Base-by-base conservation (phyloP, 2,329 filamentous ascomycete species). In the Rhinocladiella similis region DNA sequence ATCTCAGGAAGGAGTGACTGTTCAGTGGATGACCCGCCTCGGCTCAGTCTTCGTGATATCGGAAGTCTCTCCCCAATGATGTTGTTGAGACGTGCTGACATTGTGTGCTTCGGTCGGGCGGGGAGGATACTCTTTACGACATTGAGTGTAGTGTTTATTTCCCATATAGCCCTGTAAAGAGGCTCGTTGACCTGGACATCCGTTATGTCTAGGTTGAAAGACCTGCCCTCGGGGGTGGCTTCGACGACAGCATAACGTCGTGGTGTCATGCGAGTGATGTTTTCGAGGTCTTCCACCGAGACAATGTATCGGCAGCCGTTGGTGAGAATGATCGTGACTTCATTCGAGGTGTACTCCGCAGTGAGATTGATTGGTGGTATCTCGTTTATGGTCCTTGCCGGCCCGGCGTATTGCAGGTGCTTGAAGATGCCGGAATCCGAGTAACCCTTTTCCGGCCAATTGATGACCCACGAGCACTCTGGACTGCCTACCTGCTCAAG, bases 361-460 rank as follows among this genome's bases (percentile, higher is more conserved):
- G 63, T 49, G 43, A 65, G 49, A 33, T 62, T 55, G n/a, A 68
- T 57, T 10, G 62, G 55, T 38, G 66, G 65, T 13, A 68, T 65
- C 10, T 68, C 62, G 49, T 68, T 68, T 27, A 67, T 61, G 3
- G 60, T 57, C 14, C 60, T 41, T 14, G 55, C 27, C 4, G 47
- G 35, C 35, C 60, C 65, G 14, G 33, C 18, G 27, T 64, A 69
- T 49, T 68, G 66, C 5, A 68, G 60, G 48, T 67, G 59, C 18
- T 58, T 51, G 52, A 69, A 68, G 1, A 67, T 47, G 9, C 29
- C 41, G 5, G 65, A 60, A 25, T 58, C 59, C 20, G 62, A 68
- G 56, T 68, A 57, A 12, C 66, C 66, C 13, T 64, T 61, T 38
- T 62, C 48, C 10, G 63, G 66, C 63, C 64, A 68, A 46, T 66